These are phyloP conservation scores for Termitomyces sp. DNA, from an alignment of 768 basidiomycete species.

Conservation along the genomic window DNA sequence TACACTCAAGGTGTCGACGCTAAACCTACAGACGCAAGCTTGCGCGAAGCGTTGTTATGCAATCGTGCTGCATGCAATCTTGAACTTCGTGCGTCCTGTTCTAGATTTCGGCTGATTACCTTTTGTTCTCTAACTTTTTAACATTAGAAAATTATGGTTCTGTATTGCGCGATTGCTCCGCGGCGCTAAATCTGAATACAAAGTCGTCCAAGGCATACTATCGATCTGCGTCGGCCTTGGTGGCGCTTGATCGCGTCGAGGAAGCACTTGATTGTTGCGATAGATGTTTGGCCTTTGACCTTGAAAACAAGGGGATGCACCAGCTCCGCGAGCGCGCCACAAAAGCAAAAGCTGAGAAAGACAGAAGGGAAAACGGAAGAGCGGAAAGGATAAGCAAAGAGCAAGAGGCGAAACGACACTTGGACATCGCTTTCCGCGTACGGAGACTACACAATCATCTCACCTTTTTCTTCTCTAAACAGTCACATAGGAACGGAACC, in stretches of 20 bases:
- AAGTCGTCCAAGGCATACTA: conserved; percentile 80
- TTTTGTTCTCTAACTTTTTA: neutral
- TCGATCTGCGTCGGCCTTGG: conserved; percentile 73
- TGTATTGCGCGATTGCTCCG: conserved; percentile 81
- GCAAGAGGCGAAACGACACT: conserved; percentile 42
- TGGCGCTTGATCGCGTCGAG: conserved; percentile 65
- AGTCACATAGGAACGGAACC: conserved; percentile 62
- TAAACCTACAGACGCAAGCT: conserved; percentile 54
- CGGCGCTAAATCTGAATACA: conserved; percentile 55
- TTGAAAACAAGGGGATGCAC: conserved; percentile 48
- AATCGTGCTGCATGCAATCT: conserved; percentile 95
- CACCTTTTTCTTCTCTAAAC: conserved; percentile 1
- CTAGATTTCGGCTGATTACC: neutral
- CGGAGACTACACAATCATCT: conserved; percentile 14
- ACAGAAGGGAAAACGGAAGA: conserved; percentile 44
- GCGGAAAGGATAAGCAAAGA: conserved; percentile 44
- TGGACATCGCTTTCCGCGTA: conserved; percentile 65
- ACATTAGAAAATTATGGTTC: conserved; percentile 79
- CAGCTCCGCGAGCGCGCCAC: conserved; percentile 40
- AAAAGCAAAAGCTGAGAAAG: conserved; percentile 42
- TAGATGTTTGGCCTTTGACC: conserved; percentile 57
- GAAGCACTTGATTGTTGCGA: conserved; percentile 84
- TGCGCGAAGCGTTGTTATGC: conserved; percentile 67
- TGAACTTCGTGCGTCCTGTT: conserved; percentile 58
- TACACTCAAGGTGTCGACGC: conserved; percentile 89